Evolutionary conservation across 768 basidiomycete species (phyloP).

Genomic region (Heimioporus sp.): DNA sequence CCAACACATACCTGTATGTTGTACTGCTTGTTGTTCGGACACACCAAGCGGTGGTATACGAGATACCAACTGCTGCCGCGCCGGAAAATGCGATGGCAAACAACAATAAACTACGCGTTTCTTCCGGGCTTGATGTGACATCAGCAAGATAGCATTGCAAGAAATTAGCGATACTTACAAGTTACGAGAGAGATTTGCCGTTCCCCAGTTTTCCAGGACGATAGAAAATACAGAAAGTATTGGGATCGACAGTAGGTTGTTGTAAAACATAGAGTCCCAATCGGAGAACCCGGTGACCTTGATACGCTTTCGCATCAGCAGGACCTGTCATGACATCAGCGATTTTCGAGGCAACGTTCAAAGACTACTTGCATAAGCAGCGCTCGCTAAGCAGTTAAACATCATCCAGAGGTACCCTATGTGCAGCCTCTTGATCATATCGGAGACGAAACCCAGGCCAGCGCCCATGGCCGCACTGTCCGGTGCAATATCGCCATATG

Average conservation of each 20-base stretch:
- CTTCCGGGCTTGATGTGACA: slow-evolving; percentile 60
- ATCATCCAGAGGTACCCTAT: slow-evolving; percentile 97
- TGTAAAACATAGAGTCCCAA: slow-evolving; percentile 99
- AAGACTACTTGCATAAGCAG: slow-evolving; percentile 70
- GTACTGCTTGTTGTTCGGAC: slow-evolving; percentile 94
- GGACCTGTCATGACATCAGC: slow-evolving; percentile 52
- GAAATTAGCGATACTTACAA: slow-evolving; percentile 65
- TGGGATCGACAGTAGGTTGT: slow-evolving; percentile 93
- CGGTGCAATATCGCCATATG: slow-evolving; percentile 28
- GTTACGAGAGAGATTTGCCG: slow-evolving; percentile 70
- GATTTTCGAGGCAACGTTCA: background rate
- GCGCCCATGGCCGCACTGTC: slow-evolving; percentile 26
- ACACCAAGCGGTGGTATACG: slow-evolving; percentile 99
- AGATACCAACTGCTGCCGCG: slow-evolving; percentile 96
- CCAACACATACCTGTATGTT: slow-evolving; percentile 77
- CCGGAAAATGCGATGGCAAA: slow-evolving; percentile 94
- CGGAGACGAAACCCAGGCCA: slow-evolving; percentile 38
- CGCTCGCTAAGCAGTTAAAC: slow-evolving; percentile 85
- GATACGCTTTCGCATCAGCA: slow-evolving; percentile 96
- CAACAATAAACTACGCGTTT: slow-evolving; percentile 74
- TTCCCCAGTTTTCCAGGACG: slow-evolving; percentile 86
- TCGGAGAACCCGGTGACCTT: slow-evolving; percentile 94
- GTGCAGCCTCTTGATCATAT: slow-evolving; percentile 54
- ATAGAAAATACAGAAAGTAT: slow-evolving; percentile 81
- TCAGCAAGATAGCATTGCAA: no score